Evolutionary conservation across 1,139 yeast species (phyloP).

Genomic region (Kluyveromyces sp.): DNA sequence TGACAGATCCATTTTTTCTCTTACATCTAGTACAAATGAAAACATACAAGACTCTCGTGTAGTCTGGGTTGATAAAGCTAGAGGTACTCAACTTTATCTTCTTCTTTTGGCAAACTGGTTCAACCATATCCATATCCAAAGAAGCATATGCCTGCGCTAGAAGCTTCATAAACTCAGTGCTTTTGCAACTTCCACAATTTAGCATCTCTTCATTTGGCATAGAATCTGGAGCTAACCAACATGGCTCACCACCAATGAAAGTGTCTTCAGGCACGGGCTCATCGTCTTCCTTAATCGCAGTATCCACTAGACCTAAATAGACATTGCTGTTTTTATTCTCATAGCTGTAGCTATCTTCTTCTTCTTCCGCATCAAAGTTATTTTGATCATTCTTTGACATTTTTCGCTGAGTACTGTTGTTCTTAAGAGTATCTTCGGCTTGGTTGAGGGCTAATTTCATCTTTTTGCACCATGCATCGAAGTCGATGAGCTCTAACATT

Average conservation of each 20-base stretch:
- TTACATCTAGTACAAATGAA: slow-evolving; percentile 74
- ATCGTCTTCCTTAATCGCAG: slow-evolving; percentile 35
- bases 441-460: no score
- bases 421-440: no score
- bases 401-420: background rate
- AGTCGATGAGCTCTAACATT: background rate
- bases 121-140: slow-evolving; percentile 36
- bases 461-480: no score
- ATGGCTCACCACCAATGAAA: slow-evolving; percentile 71
- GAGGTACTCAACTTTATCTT: slow-evolving; percentile 11
- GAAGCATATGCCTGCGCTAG: slow-evolving; percentile 78
- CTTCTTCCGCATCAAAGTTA: slow-evolving; percentile 26
- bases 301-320: slow-evolving; percentile 60
- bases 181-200: slow-evolving; percentile 56
- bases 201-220: slow-evolving; percentile 45
- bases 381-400: slow-evolving; percentile 14
- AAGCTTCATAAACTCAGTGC: slow-evolving; percentile 47
- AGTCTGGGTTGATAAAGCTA: slow-evolving; percentile 39
- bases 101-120: slow-evolving; percentile 13
- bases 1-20: slow-evolving; percentile 57
- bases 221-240: slow-evolving; percentile 49
- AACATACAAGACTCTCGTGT: slow-evolving; percentile 75
- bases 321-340: slow-evolving; percentile 24
- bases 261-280: slow-evolving; percentile 61
- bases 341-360: slow-evolving; percentile 16